Evolutionary conservation across 2,329 filamentous ascomycete genomes (phyloP), one percentile per base, ranked within the genome.

Genomic region (Helotiales sp.): DNA sequence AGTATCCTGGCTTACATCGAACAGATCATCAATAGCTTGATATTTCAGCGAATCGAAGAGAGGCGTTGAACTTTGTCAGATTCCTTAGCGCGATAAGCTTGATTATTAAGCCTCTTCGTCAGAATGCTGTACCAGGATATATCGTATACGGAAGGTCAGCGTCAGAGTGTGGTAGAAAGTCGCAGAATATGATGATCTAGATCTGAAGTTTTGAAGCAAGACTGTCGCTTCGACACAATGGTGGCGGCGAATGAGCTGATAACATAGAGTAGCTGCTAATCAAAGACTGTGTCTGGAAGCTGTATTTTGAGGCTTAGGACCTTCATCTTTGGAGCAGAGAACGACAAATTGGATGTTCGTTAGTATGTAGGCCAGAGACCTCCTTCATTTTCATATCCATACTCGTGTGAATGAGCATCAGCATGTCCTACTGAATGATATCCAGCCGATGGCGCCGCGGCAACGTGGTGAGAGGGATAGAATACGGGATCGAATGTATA

Each of bases 401-500:
- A 66, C 17, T 63, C 63, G 24, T 64, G 63, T n/a, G 54, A 9
- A 31, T 60, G 58, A 2, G 50, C 22, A 47, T 61, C 58, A 10
- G 54, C 10, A 48, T 36, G 48, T 3, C 15, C 31, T 1, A 58
- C n/a, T 13, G 59, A 22, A 54, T 54, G 30, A 58, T 58, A 63
- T 4, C 58, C 57, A 30, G 46, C 38, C 24, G 61, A 54, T 5
- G 62, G 46, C 13, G 44, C 44, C 5, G 44, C 24, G 6, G 42
- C 51, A 13, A 46, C 44, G 25, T 55, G 47, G 25, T 60, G 57
- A 25, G 27, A 30, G 12, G 59, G 47, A 50, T 62, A 64, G 38
- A 52, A 66, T 12, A 51, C 49, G 15, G 61, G 38, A 10, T 65
- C 59, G 24, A 61, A 62, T 19, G 58, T 52, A 31, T 58, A 65